These are phyloP conservation scores for Fraxinus sp. DNA, from an alignment of 305 asterid genomes.

Conservation along the genomic window DNA sequence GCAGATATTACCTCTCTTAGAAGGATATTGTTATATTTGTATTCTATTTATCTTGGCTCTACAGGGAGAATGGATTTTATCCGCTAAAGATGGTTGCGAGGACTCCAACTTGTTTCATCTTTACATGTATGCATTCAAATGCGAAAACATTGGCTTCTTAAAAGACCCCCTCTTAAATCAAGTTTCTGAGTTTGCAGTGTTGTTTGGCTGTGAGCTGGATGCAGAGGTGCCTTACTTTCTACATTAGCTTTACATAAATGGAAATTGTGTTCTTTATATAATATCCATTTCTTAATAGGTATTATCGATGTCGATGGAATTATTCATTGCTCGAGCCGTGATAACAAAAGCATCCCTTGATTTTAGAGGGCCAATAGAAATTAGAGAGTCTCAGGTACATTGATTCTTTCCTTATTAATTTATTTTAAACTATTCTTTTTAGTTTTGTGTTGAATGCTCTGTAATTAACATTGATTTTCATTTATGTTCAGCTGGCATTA, in stretches of 20 bases:
- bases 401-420: conserved; percentile 28
- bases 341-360: conserved; percentile 76
- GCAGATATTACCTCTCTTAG: neutral
- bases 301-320: conserved; percentile 83
- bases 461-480: conserved; percentile 23
- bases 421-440: conserved; percentile 1
- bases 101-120: conserved; percentile 55
- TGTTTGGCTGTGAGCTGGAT: conserved; percentile 90
- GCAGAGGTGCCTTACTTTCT: conserved; percentile 64
- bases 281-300: conserved; percentile 50
- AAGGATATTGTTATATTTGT: neutral
- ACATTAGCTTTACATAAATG: conserved; percentile 18
- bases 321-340: conserved; percentile 88
- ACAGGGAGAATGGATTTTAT: conserved; percentile 97
- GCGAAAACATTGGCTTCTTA: conserved; percentile 70
- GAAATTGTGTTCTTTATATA: conserved; percentile 27
- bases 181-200: conserved; percentile 85
- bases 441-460: conserved; percentile 25
- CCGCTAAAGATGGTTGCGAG: conserved; percentile 51
- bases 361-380: conserved; percentile 58
- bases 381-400: conserved; percentile 72
- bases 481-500: conserved; percentile 55
- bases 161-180: conserved; percentile 83
- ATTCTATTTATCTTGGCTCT: conserved; percentile 20
- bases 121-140: conserved; percentile 75